Conservation (phyloP, 2,329 filamentous ascomycete genomes). For the Septoria petroselini region DNA sequence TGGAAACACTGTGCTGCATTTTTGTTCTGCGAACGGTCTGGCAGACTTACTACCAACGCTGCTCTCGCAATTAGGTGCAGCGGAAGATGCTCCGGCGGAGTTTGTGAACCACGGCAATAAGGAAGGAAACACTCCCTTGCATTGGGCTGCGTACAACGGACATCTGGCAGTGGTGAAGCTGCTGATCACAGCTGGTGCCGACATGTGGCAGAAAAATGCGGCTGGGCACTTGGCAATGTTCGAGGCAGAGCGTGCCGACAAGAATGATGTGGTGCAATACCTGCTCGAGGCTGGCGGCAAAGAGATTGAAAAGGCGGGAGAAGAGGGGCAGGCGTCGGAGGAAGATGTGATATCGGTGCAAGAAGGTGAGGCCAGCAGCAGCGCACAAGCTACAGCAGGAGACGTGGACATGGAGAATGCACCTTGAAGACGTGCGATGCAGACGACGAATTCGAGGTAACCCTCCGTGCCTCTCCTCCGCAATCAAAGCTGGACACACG, state of each 20-base stretch:
- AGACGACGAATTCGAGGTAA: too few relatives aligned
- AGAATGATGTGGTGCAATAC: constrained; percentile 49
- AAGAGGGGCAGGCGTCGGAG: constrained; percentile 22
- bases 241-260: constrained; percentile 51
- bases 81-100: constrained; percentile 23
- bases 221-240: constrained; percentile 67
- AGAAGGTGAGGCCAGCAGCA: constrained; percentile 21
- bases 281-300: constrained; percentile 48
- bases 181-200: constrained; percentile 72
- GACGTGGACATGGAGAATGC: constrained; percentile 16
- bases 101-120: constrained; percentile 70
- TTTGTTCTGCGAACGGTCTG: constrained; percentile 89
- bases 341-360: constrained; percentile 26
- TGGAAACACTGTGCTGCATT: constrained; percentile 79
- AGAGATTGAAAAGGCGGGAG: constrained; percentile 30
- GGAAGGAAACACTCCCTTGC: constrained; percentile 84
- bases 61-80: constrained; percentile 19
- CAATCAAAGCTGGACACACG: too few relatives aligned
- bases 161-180: constrained; percentile 77
- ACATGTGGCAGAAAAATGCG: constrained; percentile 73
- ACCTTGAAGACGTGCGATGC: background rate
- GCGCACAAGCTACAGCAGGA: constrained; percentile 15
- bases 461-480: too few relatives aligned
- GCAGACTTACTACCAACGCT: constrained; percentile 37
- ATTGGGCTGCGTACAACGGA: constrained; percentile 90